A percentile compares a stretch with the other conserved stretches of the same genome.
These are phyloP conservation scores for Berkeleyomyces basicola DNA, from an alignment of 2,329 filamentous ascomycete species.

Conservation along the genomic window DNA sequence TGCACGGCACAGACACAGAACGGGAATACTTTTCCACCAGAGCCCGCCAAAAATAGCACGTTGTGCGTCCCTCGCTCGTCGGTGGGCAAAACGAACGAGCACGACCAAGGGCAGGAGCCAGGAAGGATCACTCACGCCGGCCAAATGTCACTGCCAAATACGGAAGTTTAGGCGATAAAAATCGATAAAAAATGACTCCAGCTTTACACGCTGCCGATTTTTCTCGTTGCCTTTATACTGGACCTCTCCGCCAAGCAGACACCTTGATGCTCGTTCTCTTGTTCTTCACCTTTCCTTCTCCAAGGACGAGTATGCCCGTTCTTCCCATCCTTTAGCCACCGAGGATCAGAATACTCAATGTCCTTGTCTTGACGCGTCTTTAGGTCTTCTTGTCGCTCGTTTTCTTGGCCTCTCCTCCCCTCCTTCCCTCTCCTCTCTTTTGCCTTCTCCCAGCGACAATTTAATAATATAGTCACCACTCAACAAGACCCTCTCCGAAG, in stretches of 20 bases:
- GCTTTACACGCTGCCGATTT: neutral
- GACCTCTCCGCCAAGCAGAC: neutral
- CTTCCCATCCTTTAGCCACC: neutral
- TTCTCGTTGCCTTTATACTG: neutral
- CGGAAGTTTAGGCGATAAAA: neutral
- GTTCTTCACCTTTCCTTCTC: neutral
- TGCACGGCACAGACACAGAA: neutral
- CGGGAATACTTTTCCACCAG: neutral
- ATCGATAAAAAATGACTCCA: neutral
- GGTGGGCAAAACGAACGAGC: neutral
- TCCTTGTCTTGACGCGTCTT: neutral
- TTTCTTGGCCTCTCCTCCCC: neutral
- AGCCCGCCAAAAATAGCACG: neutral
- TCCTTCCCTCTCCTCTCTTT: neutral
- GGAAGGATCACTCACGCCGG: neutral
- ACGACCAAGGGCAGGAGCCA: neutral
- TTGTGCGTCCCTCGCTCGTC: neutral
- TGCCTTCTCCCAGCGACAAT: neutral
- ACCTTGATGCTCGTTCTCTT: neutral
- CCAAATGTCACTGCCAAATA: neutral
- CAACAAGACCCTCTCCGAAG: neutral
- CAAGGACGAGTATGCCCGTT: constrained; percentile 1
- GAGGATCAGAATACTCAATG: constrained; percentile 1
- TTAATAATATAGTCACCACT: neutral
- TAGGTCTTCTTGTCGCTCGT: neutral